Evolutionary conservation across 2,329 filamentous ascomycete genomes (phyloP), one percentile per base, ranked within the genome.

Genomic region (Calcarisporium arbuscula): DNA sequence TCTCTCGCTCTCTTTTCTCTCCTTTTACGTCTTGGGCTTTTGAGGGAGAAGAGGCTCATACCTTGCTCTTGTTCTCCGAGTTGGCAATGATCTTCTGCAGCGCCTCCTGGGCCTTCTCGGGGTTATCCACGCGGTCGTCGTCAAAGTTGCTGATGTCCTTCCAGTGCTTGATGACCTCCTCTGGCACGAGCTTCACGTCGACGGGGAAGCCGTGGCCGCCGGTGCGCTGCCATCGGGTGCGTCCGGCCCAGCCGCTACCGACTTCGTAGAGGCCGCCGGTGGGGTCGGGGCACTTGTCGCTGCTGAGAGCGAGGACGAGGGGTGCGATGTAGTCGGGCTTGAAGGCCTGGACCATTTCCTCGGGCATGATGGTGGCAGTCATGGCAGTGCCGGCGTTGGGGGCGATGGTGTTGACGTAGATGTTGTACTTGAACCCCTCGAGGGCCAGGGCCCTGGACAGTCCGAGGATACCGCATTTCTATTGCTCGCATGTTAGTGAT

Each of bases 281-380:
- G 12, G 80, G 77, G 54, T 84, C 76, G 19, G 92, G 90, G 34
- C 88, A 80, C 65, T 86, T 85, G 67, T 98, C 92, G 58, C 80
- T 86, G 61, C 62, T 72, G 38, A 98, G 83, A 28, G 89, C 79
- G 36, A 90, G 79, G 33, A 98, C 89, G 23, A 96, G 68, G 41
- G 92, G 92, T 34, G 92, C 92, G 60, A 98, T 89, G 64, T 95
- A 96, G 57, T 96, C 90, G 40, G 92, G 92, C 80, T 96, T 98
- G 74, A 98, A 95, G 29, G 92, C 90, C 69, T 96, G 89, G 14
- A 98, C 89, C 68, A 96, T 80, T 69, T 98, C 92, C 65, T 95
- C 88, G 19, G 92, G 92, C 72, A 98, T 77, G 58, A 98, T 85
- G 32, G 85, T 90, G 48, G 81, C 77, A 36, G 92, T 98, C 85